phyloP scores from a whole-genome alignment of 371 early-diverging fungal species.

The Saksenaea oblongispora region DNA sequence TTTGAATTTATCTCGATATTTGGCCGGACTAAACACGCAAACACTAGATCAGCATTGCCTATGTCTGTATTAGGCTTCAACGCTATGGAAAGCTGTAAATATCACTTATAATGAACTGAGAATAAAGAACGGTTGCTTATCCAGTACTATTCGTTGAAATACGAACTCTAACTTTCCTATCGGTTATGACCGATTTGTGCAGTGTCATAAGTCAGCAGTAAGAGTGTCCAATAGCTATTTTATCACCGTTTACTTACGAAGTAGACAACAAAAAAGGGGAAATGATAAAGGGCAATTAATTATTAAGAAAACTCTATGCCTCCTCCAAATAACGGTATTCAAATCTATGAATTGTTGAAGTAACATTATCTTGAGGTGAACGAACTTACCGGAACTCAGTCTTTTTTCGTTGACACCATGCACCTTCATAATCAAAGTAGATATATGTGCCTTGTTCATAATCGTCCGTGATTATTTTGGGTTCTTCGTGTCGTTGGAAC shows the following conservation, averaged over 20 bases:
- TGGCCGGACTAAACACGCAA: too few species aligned
- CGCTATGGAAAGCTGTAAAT: too few species aligned
- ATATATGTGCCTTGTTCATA: conserved; percentile 99
- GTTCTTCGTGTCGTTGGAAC: conserved; percentile 99
- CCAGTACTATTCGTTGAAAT: too few species aligned
- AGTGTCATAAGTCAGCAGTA: too few species aligned
- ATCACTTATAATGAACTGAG: too few species aligned
- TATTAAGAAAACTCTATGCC: conserved; percentile 32
- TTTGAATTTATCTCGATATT: too few species aligned
- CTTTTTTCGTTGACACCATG: conserved; percentile 98
- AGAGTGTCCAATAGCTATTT: neutral
- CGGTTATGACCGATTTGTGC: too few species aligned
- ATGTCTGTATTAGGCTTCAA: too few species aligned
- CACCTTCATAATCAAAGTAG: conserved; percentile 98
- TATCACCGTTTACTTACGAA: conserved; percentile 39
- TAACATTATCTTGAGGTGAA: neutral
- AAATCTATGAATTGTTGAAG: conserved; percentile 52
- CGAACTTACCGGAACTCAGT: conserved; percentile 79
- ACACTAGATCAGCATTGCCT: too few species aligned
- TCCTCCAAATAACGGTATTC: conserved; percentile 90
- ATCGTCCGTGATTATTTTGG: conserved; percentile 94
- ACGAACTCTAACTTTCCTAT: too few species aligned
- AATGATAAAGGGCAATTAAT: neutral
- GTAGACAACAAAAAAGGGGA: conserved; percentile 16
- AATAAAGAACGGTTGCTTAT: too few species aligned